Conservation (phyloP, 176 grass and related monocot species). For the Zizania latifolia region DNA sequence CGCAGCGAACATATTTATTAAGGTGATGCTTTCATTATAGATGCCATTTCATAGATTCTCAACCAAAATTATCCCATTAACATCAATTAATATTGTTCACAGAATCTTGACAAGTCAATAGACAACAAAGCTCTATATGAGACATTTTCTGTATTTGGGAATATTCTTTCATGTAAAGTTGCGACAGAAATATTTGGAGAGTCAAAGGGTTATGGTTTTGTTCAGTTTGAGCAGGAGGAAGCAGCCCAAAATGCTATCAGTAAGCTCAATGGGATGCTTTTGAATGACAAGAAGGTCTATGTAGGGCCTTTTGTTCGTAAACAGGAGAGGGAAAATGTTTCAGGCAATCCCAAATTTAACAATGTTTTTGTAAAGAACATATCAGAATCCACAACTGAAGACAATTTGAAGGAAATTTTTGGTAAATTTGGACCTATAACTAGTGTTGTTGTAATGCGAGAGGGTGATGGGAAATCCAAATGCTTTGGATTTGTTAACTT, state of each 20-base stretch:
- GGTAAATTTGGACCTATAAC: slow-evolving; percentile 56
- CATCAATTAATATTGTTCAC: background rate
- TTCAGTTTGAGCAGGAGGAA: slow-evolving; percentile 57
- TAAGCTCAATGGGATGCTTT: slow-evolving; percentile 71
- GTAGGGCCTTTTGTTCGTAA: slow-evolving; percentile 69
- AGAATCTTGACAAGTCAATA: slow-evolving; percentile 75
- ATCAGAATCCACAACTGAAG: slow-evolving; percentile 46
- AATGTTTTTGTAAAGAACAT: slow-evolving; percentile 72
- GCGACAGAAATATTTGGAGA: slow-evolving; percentile 46
- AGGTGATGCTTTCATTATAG: slow-evolving; percentile 21
- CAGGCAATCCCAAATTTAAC: slow-evolving; percentile 46
- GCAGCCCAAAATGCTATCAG: slow-evolving; percentile 54
- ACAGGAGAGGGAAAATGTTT: slow-evolving; percentile 57
- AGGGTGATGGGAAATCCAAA: slow-evolving; percentile 56
- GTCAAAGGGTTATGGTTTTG: slow-evolving; percentile 70
- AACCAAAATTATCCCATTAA: background rate
- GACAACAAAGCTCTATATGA: slow-evolving; percentile 65
- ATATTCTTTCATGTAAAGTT: slow-evolving; percentile 69
- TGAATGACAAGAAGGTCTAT: slow-evolving; percentile 69
- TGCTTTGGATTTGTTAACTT: slow-evolving; percentile 79
- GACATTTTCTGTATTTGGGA: slow-evolving; percentile 57
- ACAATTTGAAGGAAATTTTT: slow-evolving; percentile 43
- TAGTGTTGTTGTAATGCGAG: slow-evolving; percentile 51
- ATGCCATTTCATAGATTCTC: background rate
- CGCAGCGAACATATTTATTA: slow-evolving; percentile 74